Conservation (phyloP, 495 filamentous ascomycete species). For the Cryomyces minteri region DNA sequence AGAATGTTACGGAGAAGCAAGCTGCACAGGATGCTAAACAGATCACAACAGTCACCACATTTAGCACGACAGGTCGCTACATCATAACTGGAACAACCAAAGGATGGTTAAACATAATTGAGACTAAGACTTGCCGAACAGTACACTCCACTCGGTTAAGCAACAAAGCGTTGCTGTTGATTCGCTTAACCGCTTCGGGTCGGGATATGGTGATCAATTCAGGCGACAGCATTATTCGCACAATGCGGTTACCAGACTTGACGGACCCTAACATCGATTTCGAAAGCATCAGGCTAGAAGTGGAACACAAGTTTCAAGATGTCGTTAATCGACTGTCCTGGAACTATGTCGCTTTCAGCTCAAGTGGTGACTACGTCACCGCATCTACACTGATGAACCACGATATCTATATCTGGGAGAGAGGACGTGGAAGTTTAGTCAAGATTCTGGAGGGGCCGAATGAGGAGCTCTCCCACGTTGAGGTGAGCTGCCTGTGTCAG, state of each 20-base stretch:
- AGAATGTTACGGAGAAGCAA: slow-evolving; percentile 62
- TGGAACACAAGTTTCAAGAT: slow-evolving; percentile 97
- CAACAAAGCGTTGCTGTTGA: slow-evolving; percentile 69
- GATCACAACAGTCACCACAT: slow-evolving; percentile 78
- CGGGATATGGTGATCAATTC: slow-evolving; percentile 76
- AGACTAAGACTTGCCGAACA: slow-evolving; percentile 53
- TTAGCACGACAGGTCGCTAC: slow-evolving; percentile 66
- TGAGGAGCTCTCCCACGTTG: slow-evolving; percentile 84
- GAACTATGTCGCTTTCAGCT: slow-evolving; percentile 87
- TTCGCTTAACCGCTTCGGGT: slow-evolving; percentile 68
- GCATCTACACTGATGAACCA: slow-evolving; percentile 94
- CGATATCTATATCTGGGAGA: slow-evolving; percentile 97
- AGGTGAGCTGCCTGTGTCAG: slow-evolving; percentile 20
- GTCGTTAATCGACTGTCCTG: slow-evolving; percentile 85
- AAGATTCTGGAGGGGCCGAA: slow-evolving; percentile 92
- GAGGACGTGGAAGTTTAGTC: slow-evolving; percentile 77
- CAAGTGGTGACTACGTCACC: slow-evolving; percentile 74
- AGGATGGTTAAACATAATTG: slow-evolving; percentile 85
- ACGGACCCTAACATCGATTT: slow-evolving; percentile 34
- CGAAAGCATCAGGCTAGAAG: slow-evolving; percentile 63
- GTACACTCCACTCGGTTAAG: slow-evolving; percentile 78
- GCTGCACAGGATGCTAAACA: slow-evolving; percentile 83
- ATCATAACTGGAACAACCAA: slow-evolving; percentile 85
- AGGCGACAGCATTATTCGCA: slow-evolving; percentile 81
- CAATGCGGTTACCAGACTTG: slow-evolving; percentile 56